Evolutionary conservation across 768 basidiomycete species (phyloP).

Genomic region (Albatrellus ellisii): DNA sequence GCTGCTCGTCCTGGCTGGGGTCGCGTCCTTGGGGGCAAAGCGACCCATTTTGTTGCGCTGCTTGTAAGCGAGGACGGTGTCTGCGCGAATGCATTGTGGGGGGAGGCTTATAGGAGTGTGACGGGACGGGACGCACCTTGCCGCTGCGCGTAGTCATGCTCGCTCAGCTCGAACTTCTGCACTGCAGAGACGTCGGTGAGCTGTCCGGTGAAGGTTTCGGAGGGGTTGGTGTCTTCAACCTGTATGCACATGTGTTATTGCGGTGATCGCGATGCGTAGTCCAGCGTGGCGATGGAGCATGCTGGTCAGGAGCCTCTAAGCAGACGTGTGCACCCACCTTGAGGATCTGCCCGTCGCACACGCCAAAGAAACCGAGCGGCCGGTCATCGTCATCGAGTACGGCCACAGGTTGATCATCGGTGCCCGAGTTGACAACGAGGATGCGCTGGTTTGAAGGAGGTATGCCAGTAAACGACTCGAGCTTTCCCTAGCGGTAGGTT

Average conservation of each 20-base stretch:
- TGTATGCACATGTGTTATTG: conserved; percentile 16
- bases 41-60: conserved; percentile 79
- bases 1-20: conserved; percentile 18
- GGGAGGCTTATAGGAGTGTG: background rate
- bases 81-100: conserved; percentile 25
- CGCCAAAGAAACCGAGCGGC: conserved; percentile 61
- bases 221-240: conserved; percentile 71
- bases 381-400: conserved; percentile 52
- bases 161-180: conserved; percentile 84
- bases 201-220: conserved; percentile 67
- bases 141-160: conserved; percentile 69
- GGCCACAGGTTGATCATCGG: conserved; percentile 34
- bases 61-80: conserved; percentile 84
- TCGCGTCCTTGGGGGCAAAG: conserved; percentile 48
- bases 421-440: conserved; percentile 44
- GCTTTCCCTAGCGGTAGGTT: conserved; percentile 29
- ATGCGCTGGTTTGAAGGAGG: conserved; percentile 61
- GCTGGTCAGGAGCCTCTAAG: background rate
- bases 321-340: conserved; percentile 35
- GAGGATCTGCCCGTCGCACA: conserved; percentile 68
- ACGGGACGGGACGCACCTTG: conserved; percentile 36
- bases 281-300: background rate
- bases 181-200: conserved; percentile 76
- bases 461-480: conserved; percentile 89
- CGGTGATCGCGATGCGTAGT: background rate